These are phyloP conservation scores for Ceratocystis harringtonii DNA, from an alignment of 2,329 filamentous ascomycete species.

Conservation along the genomic window DNA sequence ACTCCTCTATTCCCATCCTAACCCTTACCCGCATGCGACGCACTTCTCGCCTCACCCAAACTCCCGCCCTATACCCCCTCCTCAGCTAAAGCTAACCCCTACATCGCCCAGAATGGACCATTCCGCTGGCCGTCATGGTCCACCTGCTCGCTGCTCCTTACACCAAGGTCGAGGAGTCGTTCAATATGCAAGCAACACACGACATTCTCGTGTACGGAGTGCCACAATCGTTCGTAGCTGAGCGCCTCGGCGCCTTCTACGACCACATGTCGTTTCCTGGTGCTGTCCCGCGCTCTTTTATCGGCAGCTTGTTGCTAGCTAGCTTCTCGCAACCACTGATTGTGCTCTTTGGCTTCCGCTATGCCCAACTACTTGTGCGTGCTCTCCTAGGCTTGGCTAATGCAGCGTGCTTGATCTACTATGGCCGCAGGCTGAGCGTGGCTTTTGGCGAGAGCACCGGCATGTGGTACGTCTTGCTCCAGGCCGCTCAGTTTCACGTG, in stretches of 20 bases:
- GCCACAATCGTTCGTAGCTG: slow-evolving; percentile 38
- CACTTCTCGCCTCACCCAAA: slow-evolving; percentile 18
- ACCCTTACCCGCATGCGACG: slow-evolving; percentile 17
- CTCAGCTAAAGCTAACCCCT: slow-evolving; percentile 17
- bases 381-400: slow-evolving; percentile 67
- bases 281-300: slow-evolving; percentile 78
- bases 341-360: slow-evolving; percentile 40
- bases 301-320: slow-evolving; percentile 64
- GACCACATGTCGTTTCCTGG: slow-evolving; percentile 88
- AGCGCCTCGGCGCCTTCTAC: slow-evolving; percentile 46
- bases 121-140: slow-evolving; percentile 48
- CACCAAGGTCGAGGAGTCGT: slow-evolving; percentile 97
- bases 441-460: slow-evolving; percentile 55
- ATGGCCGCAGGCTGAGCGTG: slow-evolving; percentile 45
- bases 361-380: slow-evolving; percentile 51
- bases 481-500: slow-evolving; percentile 78
- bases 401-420: slow-evolving; percentile 49
- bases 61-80: not conserved
- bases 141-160: slow-evolving; percentile 68
- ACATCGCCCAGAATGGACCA: slow-evolving; percentile 29
- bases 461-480: slow-evolving; percentile 66
- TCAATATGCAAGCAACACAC: slow-evolving; percentile 88
- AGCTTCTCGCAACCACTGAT: slow-evolving; percentile 55
- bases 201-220: slow-evolving; percentile 75
- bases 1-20: too few relatives aligned